These are phyloP conservation scores for Globisporangium okanoganense DNA, from an alignment of 352 stramenopile genomes.

Conservation along the genomic window DNA sequence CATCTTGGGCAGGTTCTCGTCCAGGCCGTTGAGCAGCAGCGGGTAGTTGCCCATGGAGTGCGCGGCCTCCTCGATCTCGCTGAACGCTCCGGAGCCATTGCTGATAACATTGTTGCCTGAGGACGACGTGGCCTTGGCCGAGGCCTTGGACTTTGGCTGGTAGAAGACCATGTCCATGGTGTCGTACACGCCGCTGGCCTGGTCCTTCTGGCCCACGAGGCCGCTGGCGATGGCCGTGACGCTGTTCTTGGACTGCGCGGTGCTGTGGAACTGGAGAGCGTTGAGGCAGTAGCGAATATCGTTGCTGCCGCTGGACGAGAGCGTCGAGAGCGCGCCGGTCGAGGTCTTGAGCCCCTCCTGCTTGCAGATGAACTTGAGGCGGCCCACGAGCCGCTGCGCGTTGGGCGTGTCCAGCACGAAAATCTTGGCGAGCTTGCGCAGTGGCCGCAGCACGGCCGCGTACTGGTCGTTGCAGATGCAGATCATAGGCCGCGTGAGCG, in stretches of 20 bases:
- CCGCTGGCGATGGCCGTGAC: conserved; percentile 27
- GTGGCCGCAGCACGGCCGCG: conserved; percentile 91
- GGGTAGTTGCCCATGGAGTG: conserved; percentile 73
- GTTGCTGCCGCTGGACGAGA: conserved; percentile 64
- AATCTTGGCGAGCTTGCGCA: conserved; percentile 92
- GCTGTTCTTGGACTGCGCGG: conserved; percentile 21
- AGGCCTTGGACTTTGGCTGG: conserved; percentile 37
- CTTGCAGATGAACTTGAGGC: conserved; percentile 91
- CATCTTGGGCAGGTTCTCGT: conserved; percentile 88
- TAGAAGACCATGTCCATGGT: conserved; percentile 77
- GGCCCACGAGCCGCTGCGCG: conserved; percentile 83
- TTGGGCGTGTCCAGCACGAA: conserved; percentile 91
- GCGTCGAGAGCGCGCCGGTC: conserved; percentile 56
- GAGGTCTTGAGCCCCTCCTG: conserved; percentile 83
- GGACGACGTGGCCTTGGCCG: conserved; percentile 31
- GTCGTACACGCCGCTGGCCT: conserved; percentile 57
- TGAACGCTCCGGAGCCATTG: conserved; percentile 16
- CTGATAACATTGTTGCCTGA: not conserved
- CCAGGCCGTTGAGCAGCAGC: conserved; percentile 79
- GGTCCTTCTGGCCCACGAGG: conserved; percentile 57
- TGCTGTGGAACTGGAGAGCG: conserved; percentile 93
- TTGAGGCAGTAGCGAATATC: conserved; percentile 97
- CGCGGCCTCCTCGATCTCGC: conserved; percentile 66
- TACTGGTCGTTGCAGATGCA: conserved; percentile 99
- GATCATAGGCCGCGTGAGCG: conserved; percentile 93